Conservation (phyloP, 768 basidiomycete species). For the Mycena alexandri region DNA sequence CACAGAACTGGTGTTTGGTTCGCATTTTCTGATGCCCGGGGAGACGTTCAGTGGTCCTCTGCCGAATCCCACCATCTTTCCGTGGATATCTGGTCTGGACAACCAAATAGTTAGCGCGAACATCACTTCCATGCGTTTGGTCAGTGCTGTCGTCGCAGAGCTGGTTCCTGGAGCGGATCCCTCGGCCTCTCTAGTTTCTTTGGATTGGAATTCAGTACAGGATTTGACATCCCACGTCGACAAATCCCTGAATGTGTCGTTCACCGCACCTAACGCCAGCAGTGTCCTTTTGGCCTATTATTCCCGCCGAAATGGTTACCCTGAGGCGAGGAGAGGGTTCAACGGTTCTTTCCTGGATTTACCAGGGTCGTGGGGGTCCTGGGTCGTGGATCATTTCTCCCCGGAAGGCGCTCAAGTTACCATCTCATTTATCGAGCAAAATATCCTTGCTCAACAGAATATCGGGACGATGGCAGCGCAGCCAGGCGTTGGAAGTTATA, state of each 20-base stretch:
- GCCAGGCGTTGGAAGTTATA: constrained; percentile 36
- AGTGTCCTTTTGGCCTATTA: constrained; percentile 36
- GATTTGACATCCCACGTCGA: constrained; percentile 32
- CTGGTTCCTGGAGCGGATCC: constrained; percentile 29
- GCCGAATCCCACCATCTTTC: constrained; percentile 30
- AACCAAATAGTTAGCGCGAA: constrained; percentile 31
- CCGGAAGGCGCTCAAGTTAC: constrained; percentile 32
- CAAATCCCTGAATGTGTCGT: constrained; percentile 16
- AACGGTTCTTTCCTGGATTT: constrained; percentile 23
- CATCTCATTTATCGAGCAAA: constrained; percentile 32
- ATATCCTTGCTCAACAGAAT: constrained; percentile 28
- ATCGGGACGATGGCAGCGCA: constrained; percentile 29
- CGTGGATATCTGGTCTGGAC: constrained; percentile 27
- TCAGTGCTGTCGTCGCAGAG: constrained; percentile 35
- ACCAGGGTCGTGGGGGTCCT: constrained; percentile 38
- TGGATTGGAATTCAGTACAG: constrained; percentile 36
- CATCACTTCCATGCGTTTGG: constrained; percentile 31
- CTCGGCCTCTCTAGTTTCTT: constrained; percentile 21
- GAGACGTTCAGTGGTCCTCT: constrained; percentile 26
- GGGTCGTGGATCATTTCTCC: constrained; percentile 38
- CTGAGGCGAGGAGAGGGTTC: constrained; percentile 34
- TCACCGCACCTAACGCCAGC: constrained; percentile 33
- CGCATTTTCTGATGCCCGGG: constrained; percentile 28
- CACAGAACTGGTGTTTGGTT: constrained; percentile 37
- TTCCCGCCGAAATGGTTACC: constrained; percentile 36